phyloP scores from a whole-genome alignment of 768 basidiomycete genomes.

The Serpula lacrymans region DNA sequence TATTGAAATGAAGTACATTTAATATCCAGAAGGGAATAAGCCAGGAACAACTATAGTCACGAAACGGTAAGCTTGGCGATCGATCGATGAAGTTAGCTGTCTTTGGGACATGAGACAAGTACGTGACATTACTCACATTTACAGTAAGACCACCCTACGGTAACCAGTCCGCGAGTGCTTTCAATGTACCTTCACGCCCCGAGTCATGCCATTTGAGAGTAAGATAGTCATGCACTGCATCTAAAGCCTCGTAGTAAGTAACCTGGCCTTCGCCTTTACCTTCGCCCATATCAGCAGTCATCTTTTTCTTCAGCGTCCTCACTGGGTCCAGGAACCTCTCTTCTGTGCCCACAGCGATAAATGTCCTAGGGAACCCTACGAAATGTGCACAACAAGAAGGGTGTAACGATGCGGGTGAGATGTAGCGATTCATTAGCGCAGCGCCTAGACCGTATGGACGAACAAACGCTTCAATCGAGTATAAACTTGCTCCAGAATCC shows the following conservation, averaged over 20 bases:
- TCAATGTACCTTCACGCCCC: slow-evolving; percentile 45
- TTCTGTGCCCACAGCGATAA: slow-evolving; percentile 54
- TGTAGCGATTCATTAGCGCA: slow-evolving; percentile 47
- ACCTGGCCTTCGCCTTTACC: slow-evolving; percentile 36
- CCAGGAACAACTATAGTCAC: too few relatives aligned
- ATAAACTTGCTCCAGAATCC: slow-evolving; percentile 15
- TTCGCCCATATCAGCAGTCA: slow-evolving; percentile 50
- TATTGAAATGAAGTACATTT: too few relatives aligned
- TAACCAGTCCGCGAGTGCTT: slow-evolving; percentile 49
- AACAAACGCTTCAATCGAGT: slow-evolving; percentile 40
- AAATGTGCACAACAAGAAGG: slow-evolving; percentile 39
- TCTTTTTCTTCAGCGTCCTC: slow-evolving; percentile 40
- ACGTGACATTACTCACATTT: too few relatives aligned
- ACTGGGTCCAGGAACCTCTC: slow-evolving; percentile 58
- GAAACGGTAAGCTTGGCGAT: too few relatives aligned
- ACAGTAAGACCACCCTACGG: not conserved
- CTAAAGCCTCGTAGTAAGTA: slow-evolving; percentile 45
- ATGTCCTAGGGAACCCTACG: slow-evolving; percentile 56
- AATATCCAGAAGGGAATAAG: too few relatives aligned
- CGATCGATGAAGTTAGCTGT: too few relatives aligned
- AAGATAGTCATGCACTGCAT: slow-evolving; percentile 54
- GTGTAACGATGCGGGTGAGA: slow-evolving; percentile 55
- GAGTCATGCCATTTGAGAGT: slow-evolving; percentile 50
- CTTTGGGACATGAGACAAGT: too few relatives aligned
- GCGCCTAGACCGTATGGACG: slow-evolving; percentile 46